Evolutionary conservation across 192 early-diverging fungal genomes (phyloP).

Genomic region (Gonapodya sp.): DNA sequence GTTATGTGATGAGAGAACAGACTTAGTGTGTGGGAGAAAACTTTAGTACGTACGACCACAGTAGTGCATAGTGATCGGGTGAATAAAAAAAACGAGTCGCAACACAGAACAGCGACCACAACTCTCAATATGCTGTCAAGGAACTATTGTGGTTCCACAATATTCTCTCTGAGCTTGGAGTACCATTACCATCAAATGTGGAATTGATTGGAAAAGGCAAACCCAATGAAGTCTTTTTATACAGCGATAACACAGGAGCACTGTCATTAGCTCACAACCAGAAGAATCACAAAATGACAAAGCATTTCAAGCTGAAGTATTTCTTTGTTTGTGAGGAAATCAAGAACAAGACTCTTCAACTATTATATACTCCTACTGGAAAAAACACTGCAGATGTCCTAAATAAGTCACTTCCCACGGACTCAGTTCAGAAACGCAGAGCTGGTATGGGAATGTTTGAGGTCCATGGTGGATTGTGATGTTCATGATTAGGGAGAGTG

Average conservation of each 20-base stretch:
- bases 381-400: constrained; percentile 21
- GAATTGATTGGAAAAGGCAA: neutral
- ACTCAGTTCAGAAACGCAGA: constrained; percentile 12
- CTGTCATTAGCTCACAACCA: constrained; percentile 17
- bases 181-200: neutral
- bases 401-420: constrained; percentile 16
- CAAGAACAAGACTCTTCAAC: constrained; percentile 8
- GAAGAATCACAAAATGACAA: constrained; percentile 17
- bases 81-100: too few relatives aligned
- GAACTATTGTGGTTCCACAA: constrained; percentile 13
- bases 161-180: constrained; percentile 13
- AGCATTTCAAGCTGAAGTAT: constrained; percentile 26
- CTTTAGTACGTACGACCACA: too few relatives aligned
- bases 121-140: constrained; percentile 11
- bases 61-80: too few relatives aligned
- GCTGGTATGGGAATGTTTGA: neutral
- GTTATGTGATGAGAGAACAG: too few relatives aligned
- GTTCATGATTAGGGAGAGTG: neutral
- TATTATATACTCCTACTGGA: constrained; percentile 16
- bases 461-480: neutral
- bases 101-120: too few relatives aligned
- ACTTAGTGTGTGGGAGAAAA: too few relatives aligned
- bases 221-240: too few relatives aligned
- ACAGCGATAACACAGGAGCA: constrained; percentile 13
- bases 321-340: constrained; percentile 22